Evolutionary conservation across 2,329 filamentous ascomycete species (phyloP).

Genomic region (Fusarium nelsonii): DNA sequence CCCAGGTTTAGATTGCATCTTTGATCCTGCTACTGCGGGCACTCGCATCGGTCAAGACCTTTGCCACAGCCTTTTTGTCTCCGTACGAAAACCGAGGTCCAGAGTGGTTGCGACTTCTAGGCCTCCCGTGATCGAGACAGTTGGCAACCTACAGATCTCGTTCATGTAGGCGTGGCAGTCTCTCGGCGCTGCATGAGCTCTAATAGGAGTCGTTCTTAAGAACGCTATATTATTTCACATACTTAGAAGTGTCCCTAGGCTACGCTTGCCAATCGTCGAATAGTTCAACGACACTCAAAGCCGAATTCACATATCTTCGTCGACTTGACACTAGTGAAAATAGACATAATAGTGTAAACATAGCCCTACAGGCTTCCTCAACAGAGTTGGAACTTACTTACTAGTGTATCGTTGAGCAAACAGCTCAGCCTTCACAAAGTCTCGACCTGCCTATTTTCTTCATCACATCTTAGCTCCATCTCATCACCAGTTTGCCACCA

Average conservation of each 20-base stretch:
- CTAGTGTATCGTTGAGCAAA: neutral
- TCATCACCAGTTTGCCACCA: conserved; percentile 35
- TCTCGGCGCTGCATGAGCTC: neutral
- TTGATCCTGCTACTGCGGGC: conserved; percentile 26
- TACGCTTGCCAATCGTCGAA: neutral
- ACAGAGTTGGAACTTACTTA: neutral
- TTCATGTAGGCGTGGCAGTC: neutral
- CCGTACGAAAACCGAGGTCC: neutral
- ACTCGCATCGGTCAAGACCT: conserved; percentile 12
- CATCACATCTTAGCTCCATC: conserved; percentile 7
- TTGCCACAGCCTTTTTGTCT: conserved; percentile 4
- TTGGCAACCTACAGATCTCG: neutral
- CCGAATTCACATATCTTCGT: neutral
- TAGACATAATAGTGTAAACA: neutral
- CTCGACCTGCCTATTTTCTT: conserved; percentile 1
- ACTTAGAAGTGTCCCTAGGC: neutral
- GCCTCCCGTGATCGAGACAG: conserved; percentile 2
- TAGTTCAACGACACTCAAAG: neutral
- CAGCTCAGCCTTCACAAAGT: conserved; percentile 3
- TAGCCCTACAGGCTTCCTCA: neutral
- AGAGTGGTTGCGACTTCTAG: neutral
- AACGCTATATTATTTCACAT: neutral
- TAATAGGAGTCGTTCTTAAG: neutral
- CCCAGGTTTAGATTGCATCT: conserved; percentile 7
- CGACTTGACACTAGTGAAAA: neutral